These are phyloP conservation scores for Brassica napus DNA, from an alignment of 345 rosid species.

Conservation along the genomic window DNA sequence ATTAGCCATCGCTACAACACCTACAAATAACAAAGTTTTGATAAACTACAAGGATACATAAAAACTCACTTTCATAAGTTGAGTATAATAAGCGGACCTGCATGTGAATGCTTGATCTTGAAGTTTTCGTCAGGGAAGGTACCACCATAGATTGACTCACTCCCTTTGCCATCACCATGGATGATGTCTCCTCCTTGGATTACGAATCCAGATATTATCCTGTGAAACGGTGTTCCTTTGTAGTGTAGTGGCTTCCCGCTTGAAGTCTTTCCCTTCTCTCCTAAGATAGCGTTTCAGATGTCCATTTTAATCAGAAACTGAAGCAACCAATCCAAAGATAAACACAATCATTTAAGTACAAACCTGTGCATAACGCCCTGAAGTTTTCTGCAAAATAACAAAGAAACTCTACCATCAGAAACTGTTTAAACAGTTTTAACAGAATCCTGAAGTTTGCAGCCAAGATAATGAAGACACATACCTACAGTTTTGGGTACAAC, in stretches of 20 bases:
- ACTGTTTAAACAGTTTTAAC: neutral
- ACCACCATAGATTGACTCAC: constrained; percentile 80
- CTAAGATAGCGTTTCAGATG: constrained; percentile 39
- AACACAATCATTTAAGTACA: constrained; percentile 20
- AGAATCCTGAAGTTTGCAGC: neutral
- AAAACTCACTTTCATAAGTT: neutral
- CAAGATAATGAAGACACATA: constrained; percentile 43
- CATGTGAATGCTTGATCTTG: constrained; percentile 78
- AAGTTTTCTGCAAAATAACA: constrained; percentile 76
- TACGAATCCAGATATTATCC: constrained; percentile 90
- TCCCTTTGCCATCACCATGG: constrained; percentile 74
- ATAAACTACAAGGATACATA: neutral
- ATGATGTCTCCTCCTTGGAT: constrained; percentile 94
- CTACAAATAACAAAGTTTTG: constrained; percentile 39
- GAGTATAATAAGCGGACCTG: constrained; percentile 50
- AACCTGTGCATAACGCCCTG: constrained; percentile 95
- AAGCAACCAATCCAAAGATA: neutral
- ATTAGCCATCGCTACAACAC: constrained; percentile 92
- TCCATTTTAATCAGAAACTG: neutral
- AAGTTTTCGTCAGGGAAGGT: constrained; percentile 85
- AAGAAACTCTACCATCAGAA: constrained; percentile 4
- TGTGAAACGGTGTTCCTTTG: constrained; percentile 87
- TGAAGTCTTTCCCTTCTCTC: constrained; percentile 63
- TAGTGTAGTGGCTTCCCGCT: constrained; percentile 68
- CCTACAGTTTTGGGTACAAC: constrained; percentile 94